phyloP scores from a whole-genome alignment of 768 basidiomycete species.

The Suillus cothurnatus region DNA sequence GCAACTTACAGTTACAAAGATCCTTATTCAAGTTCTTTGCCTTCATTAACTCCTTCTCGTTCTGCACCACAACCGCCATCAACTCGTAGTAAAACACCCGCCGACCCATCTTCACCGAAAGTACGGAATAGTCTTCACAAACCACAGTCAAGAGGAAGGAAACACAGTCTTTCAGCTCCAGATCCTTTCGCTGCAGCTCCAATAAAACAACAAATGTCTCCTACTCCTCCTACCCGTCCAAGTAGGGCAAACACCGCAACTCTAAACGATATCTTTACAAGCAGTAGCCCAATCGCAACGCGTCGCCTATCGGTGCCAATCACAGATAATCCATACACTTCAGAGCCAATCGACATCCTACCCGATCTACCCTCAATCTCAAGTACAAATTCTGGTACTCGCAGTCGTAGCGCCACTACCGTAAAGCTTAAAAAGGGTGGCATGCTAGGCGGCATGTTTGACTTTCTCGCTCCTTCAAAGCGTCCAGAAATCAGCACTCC shows the following conservation, averaged over 20 bases:
- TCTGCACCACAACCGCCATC: slow-evolving; percentile 45
- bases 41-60: slow-evolving; percentile 37
- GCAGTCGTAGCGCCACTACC: slow-evolving; percentile 46
- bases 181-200: slow-evolving; percentile 58
- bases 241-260: slow-evolving; percentile 85
- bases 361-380: slow-evolving; percentile 21
- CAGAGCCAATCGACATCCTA: slow-evolving; percentile 24
- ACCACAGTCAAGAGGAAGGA: slow-evolving; percentile 52
- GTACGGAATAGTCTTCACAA: slow-evolving; percentile 66
- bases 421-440: slow-evolving; percentile 57
- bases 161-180: slow-evolving; percentile 47
- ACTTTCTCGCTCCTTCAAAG: slow-evolving; percentile 68
- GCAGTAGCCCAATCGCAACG: slow-evolving; percentile 40
- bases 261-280: slow-evolving; percentile 70
- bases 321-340: slow-evolving; percentile 24
- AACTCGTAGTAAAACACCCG: slow-evolving; percentile 28
- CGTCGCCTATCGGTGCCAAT: slow-evolving; percentile 57
- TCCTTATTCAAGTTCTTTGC: slow-evolving; percentile 31
- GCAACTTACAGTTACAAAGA: slow-evolving; percentile 38
- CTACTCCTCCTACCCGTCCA: slow-evolving; percentile 71
- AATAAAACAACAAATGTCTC: slow-evolving; percentile 36
- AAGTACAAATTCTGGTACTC: slow-evolving; percentile 27
- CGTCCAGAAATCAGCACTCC: slow-evolving; percentile 91
- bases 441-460: slow-evolving; percentile 63
- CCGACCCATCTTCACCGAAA: slow-evolving; percentile 34